Base-by-base conservation (phyloP, 202 grass and related monocot species). In the Digitaria exilis region DNA sequence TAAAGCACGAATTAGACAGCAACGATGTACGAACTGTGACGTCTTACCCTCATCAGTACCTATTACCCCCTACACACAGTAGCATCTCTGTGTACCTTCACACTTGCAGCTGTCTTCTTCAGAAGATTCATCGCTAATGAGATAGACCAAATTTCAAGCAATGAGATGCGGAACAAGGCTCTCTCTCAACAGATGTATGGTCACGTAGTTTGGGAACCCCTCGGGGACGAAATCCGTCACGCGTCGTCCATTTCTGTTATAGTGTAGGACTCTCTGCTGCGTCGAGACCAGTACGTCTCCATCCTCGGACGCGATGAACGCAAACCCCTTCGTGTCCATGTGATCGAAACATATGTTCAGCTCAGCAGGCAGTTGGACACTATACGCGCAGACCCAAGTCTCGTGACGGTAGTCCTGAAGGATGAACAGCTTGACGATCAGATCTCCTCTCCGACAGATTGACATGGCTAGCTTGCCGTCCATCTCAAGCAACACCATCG, bases 401-500 rank as follows among this genome's bases (percentile, higher is more conserved):
- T 77, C 39, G 2, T n/a, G 4, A 8, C 7, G 8, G 41, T 77
- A 31, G 25, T 59, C 73, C 8, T 43, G 1, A 4, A 76, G 52
- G 18, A 24, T 35, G 18, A 35, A 76, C 22, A 76, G 52, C 12
- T 76, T 54, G 4, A 76, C 18, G 26, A 24, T 7, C 7, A 3
- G 14, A 17, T 2, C 5, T 17, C 30, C n/a, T 18, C 19, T 8
- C 29, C 13, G 9, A 0, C 28, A 49, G 61, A 14, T 15, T 2
- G 60, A 79, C 3, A 79, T 35, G 44, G 59, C 76, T 4, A 79
- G 76, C 44, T 8, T 79, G 19, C 76, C 76, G 0, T 79, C 28
- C 61, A 62, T 77, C 43, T 44, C 43, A 12, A 44, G 10, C 43
- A 44, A 11, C 43, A 44, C 43, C 10, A 44, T 11, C 1, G 10